Base-by-base conservation (phyloP, 1,284 basidiomycete species). In the Fomitiporia mediterranea region DNA sequence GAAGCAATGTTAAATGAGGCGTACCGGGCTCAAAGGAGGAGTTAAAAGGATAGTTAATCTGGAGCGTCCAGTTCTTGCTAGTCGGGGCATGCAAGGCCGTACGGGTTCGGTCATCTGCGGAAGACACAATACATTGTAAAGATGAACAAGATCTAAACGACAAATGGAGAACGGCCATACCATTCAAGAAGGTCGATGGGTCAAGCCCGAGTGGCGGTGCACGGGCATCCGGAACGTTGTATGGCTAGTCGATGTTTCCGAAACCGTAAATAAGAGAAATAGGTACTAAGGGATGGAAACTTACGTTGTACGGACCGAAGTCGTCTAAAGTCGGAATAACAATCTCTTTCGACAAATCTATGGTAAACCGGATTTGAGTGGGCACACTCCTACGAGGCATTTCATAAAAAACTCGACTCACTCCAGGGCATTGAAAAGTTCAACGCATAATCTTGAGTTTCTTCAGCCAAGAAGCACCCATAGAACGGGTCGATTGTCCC, bases 351-450 rank as follows among this genome's bases (percentile, higher is more conserved):
- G 67, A 70, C 15, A 73, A 60, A 52, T 67, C 79, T 79, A 52
- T 7, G 15, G 13, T 28, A 13, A 37, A 53, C n/a, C n/a, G n/a
- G n/a, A n/a, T n/a, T n/a, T n/a, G n/a, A n/a, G n/a, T n/a, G n/a
- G n/a, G n/a, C n/a, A n/a, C n/a, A n/a, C n/a, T n/a, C n/a, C n/a
- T n/a, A n/a, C n/a, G n/a, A n/a, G n/a, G n/a, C n/a, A n/a, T n/a
- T n/a, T n/a, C n/a, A n/a, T n/a, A n/a, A n/a, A n/a, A n/a, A n/a
- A n/a, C 28, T 4, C 28, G 13, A 69, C 81, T 56, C 67, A 85
- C 83, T 80, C 84, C 83, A 87, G 1, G 85, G 85, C 61, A 75
- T 81, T 0, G 77, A 81, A 63, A 72, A 84, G 63, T 85, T 84
- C 59, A 79, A 50, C 17, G 81, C 80, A 60, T 84, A 84, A 64